Evolutionary conservation across 306 rosid species (phyloP).

Genomic region (Quercus variabilis): DNA sequence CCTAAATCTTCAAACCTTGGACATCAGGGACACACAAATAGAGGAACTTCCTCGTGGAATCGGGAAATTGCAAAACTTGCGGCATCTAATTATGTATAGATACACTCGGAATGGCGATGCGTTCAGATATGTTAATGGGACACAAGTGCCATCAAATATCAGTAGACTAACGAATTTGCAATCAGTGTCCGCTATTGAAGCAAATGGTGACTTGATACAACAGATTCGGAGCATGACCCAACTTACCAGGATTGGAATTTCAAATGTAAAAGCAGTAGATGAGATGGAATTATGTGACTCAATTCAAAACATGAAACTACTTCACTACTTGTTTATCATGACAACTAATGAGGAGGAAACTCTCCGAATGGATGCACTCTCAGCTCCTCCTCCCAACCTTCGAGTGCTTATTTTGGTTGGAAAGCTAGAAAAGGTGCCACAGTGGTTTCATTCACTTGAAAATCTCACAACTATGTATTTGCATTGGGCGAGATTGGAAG

Average conservation of each 20-base stretch:
- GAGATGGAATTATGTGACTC: not conserved
- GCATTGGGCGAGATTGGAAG: too few species aligned
- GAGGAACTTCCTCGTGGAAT: too few species aligned
- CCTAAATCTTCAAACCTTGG: not conserved
- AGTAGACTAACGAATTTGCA: not conserved
- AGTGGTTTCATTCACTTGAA: too few species aligned
- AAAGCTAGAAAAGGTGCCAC: too few species aligned
- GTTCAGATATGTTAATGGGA: not conserved
- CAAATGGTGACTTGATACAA: not conserved
- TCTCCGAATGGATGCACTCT: not conserved
- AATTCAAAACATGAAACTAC: conserved; percentile 1
- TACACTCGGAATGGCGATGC: rapidly evolving
- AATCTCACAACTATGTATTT: rapidly evolving
- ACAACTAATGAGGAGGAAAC: not conserved
- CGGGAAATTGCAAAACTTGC: too few species aligned
- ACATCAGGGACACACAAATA: not conserved
- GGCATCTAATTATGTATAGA: too few species aligned
- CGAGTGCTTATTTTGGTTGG: too few species aligned
- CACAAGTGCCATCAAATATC: too few species aligned
- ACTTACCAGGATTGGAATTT: not conserved
- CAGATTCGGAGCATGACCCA: conserved; percentile 4
- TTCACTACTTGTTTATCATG: not conserved
- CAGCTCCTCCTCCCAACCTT: not conserved
- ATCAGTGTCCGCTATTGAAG: not conserved
- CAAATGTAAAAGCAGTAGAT: not conserved